phyloP scores from a whole-genome alignment of 164 flowering plant species.

The Euptelea pleiosperma region DNA sequence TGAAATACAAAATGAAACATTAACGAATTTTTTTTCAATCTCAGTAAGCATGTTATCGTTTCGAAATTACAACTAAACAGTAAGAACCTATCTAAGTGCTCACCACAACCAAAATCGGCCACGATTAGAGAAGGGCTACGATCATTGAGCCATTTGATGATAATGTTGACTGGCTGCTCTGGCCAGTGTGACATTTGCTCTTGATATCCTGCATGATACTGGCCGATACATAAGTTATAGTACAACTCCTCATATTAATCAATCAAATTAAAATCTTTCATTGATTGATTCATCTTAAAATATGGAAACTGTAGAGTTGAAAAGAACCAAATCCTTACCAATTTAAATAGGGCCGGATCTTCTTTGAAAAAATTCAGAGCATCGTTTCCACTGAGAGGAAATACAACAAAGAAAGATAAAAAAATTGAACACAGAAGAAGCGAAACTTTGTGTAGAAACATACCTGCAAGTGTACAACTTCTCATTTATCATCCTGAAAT shows the following conservation, averaged over 20 bases:
- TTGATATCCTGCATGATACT: conserved; percentile 98
- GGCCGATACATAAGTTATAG: conserved; percentile 10
- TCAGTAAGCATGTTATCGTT: neutral
- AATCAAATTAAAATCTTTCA: neutral
- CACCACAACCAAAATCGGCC: conserved; percentile 98
- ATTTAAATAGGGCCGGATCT: conserved; percentile 67
- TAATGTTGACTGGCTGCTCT: conserved; percentile 73
- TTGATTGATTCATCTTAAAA: neutral
- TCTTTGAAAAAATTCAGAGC: conserved; percentile 72
- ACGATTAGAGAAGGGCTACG: conserved; percentile 60
- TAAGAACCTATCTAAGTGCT: conserved; percentile 17
- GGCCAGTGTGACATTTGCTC: conserved; percentile 98
- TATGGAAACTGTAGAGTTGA: no score
- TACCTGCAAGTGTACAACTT: conserved; percentile 96
- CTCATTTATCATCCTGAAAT: conserved; percentile 93
- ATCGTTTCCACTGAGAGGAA: conserved; percentile 85
- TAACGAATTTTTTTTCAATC: neutral
- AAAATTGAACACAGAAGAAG: neutral
- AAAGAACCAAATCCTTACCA: conserved; percentile 38
- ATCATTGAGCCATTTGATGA: conserved; percentile 72
- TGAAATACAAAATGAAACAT: conserved; percentile 27
- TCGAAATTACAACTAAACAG: neutral
- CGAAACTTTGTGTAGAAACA: neutral
- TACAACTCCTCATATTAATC: no score
- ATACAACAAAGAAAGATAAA: conserved; percentile 8